Evolutionary conservation across 2,329 filamentous ascomycete species (phyloP), one percentile per base, ranked within the genome.

Genomic region (Immersiporthe knoxdaviesiana): DNA sequence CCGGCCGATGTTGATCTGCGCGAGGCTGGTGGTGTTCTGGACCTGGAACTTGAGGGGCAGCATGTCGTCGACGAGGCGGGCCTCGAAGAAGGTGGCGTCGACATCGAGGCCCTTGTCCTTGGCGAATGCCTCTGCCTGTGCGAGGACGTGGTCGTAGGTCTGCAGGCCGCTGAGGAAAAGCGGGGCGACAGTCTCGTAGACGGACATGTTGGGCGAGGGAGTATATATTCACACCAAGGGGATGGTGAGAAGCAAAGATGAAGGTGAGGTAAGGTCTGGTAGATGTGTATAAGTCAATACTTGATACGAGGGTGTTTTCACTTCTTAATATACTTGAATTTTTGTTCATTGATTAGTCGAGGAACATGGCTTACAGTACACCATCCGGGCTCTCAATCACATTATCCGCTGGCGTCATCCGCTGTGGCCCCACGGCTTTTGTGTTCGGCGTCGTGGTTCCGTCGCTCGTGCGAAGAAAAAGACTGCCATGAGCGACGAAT

Each of bases 11-110:
- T 73, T 73, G 61, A 74, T 71, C 63, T 71, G 73, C 24, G 76
- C 75, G 6, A 73, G 72, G 63, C 70, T 72, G 41, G 76, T 77
- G 10, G 75, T 74, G 67, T 75, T 77, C 41, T 79, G 76, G 11
- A 79, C 74, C 68, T 79, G 77, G 72, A 80, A 79, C 21, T 72
- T 72, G 35, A 80, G 72, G 11, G 78, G 78, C n/a, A 72, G 66
- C 72, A 77, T 75, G 72, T 79, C 78, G 11, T 77, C 74, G 44
- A 78, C 71, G 2, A 80, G 74, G 11, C 76, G 75, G 11, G 77
- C 74, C 56, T 75, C 68, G 61, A 74, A 72, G 69, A 75, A 77
- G 18, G 70, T 72, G 32, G 70, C 72, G 68, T 76, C 71, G 54
- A 70, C 73, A 24, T 77, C 73, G 63, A 77, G 54, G 12, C 71